Evolutionary conservation across 1,139 yeast genomes (phyloP), one percentile per base, ranked within the genome.

Genomic region (Lipomyces yarrowii): DNA sequence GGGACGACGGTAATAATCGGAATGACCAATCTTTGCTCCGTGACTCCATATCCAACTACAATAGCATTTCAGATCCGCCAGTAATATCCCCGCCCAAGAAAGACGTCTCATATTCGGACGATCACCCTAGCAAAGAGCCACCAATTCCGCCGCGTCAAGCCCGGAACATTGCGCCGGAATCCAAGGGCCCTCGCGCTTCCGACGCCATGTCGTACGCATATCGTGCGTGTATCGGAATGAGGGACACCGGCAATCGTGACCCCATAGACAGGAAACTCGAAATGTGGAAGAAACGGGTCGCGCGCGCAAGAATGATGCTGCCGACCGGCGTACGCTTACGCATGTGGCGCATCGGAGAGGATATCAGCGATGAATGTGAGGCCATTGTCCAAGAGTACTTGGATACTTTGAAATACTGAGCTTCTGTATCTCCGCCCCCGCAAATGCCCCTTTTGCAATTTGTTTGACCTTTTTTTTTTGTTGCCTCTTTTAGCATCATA

Each of bases 221-320:
- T 51, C 66, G 68, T 42, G 63, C 68, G 3, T 62, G 63, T 42
- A 57, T 60, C 54, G 66, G 64, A 48, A 48, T 26, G 15, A 18
- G 30, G 15, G 37, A 30, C 13, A 21, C 57, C 39, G 18, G 42
- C 51, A 33, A 18, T n/a, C 15, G 54, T 23, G 64, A 57, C 15
- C 63, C 68, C 0, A 2, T 77, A 37, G 84, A 82, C 67, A 80
- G 77, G 63, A 79, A 77, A 57, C 77, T 79, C 13, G 84, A 82
- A 35, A 71, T 73, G 35, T 83, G 86, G 86, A 78, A 78, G 62
- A 69, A 71, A 54, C 77, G 86, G 51, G 77, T 82, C 3, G 69
- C 70, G 10, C 72, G 73, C 2, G 82, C 83, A 3, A 73, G 77
- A 2, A 71, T 71, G 30, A 68, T 69, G 61, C 68, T 79, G 23